phyloP scores from a whole-genome alignment of 2,329 filamentous ascomycete species.

The Immersiporthe knoxdaviesiana region DNA sequence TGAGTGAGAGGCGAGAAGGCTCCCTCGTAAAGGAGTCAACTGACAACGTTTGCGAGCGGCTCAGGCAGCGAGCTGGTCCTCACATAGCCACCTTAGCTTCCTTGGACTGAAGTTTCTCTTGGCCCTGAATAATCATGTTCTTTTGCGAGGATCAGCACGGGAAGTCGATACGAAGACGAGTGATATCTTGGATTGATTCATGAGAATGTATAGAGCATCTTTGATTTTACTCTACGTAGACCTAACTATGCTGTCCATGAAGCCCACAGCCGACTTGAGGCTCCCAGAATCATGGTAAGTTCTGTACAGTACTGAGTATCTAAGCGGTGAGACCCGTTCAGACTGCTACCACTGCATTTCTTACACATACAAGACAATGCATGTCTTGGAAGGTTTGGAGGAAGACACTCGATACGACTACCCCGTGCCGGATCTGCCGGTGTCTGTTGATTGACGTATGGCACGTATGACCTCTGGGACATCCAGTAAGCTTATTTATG shows the following conservation, averaged over 20 bases:
- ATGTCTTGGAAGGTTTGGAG: not conserved
- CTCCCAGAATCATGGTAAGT: conserved; percentile 7
- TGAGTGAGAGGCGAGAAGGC: too few relatives aligned
- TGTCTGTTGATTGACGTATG: not conserved
- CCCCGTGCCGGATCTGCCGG: too few relatives aligned
- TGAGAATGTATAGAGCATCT: not conserved
- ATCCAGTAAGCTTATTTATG: conserved; percentile 23
- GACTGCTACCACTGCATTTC: not conserved
- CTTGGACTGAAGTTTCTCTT: not conserved
- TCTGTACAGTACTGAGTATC: not conserved
- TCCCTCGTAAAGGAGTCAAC: not conserved
- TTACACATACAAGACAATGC: conserved; percentile 12
- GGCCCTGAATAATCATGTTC: not conserved
- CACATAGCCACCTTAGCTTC: conserved; percentile 1
- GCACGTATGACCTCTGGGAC: not conserved
- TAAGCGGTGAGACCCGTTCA: not conserved
- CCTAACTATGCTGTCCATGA: not conserved
- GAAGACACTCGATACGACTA: not conserved
- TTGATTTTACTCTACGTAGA: too few relatives aligned
- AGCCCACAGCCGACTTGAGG: not conserved
- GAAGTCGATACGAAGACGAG: not conserved
- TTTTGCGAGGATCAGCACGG: not conserved
- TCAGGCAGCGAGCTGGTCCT: not conserved
- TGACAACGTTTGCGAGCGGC: not conserved
- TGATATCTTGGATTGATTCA: not conserved